Evolutionary conservation across 345 rosid species (phyloP), one percentile per base, ranked within the genome.

Genomic region (Euphorbia pulcherrima): DNA sequence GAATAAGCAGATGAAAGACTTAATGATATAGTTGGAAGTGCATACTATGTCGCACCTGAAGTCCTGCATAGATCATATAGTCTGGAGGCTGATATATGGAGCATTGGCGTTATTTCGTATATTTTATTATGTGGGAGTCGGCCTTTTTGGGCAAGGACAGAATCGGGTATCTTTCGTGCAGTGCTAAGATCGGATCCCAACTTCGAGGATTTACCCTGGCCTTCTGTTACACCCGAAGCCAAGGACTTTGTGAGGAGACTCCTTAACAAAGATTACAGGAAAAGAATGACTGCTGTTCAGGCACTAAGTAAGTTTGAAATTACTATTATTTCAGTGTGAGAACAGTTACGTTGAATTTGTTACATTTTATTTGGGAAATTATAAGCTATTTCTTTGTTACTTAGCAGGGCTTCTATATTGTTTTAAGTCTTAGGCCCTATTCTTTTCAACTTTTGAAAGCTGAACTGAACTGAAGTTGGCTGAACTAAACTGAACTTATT

Each of bases 41-140:
- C 98, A 66, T 95, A 88, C 79, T 92, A 95, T 77, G 99, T 95
- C 68, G 92, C 99, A 21, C 97, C 99, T 29, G 97, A 95, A 86
- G 99, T 95, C 62, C 93, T 95, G 52, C 97, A 95, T 78, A 92
- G 97, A 82, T 90, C 94, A 50, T 95, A 95, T 78, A 83, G 87
- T 64, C 79, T 86, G 29, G 99, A 95, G 74, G 97, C 96, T 30
- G 99, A 95, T 82, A 83, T 90, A 76, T 95, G 99, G 99, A 92
- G 99, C 72, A 83, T 95, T 57, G 99, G 97, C 33, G 97, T 95
- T 73, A 92, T 92, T 83, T 70, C 90, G 41, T 92, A 95, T 75
- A 90, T 95, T 73, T 79, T 95, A 69, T 81, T 95, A 59, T 95
- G 99, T 78, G 99, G 99, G 72, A 90, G 97, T 82, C 85, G 97